Percentiles rank a stretch among this genome's conserved stretches.
Conservation (phyloP, 805 yeast genomes). For the Blastobotrys robertii region DNA sequence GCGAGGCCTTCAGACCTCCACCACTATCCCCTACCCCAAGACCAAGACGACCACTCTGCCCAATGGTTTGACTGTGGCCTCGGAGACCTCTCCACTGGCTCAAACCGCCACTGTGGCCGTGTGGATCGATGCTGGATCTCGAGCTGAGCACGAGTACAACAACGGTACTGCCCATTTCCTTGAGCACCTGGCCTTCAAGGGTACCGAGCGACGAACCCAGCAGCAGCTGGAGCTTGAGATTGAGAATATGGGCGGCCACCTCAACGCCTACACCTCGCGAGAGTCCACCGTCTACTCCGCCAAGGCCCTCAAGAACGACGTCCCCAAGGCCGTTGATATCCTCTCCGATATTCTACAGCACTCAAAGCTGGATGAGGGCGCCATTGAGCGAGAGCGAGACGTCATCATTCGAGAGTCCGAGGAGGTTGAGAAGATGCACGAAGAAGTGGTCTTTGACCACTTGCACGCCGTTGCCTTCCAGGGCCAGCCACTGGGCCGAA, state of each 20-base stretch:
- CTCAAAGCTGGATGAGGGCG: constrained; percentile 69
- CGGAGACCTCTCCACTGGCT: constrained; percentile 78
- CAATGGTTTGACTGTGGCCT: constrained; percentile 94
- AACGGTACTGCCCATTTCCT: constrained; percentile 97
- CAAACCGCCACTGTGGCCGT: constrained; percentile 96
- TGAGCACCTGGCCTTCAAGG: constrained; percentile 95
- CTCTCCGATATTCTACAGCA: constrained; percentile 81
- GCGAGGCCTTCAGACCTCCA: constrained; percentile 1
- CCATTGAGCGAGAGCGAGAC: constrained; percentile 92
- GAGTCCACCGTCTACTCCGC: constrained; percentile 97
- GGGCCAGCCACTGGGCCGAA: constrained; percentile 90
- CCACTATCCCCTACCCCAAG: constrained; percentile 25
- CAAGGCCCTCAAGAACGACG: constrained; percentile 69
- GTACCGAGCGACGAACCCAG: constrained; percentile 76
- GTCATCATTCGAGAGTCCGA: constrained; percentile 95
- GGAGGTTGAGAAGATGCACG: constrained; percentile 97
- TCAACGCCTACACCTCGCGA: constrained; percentile 97
- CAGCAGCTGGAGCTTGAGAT: constrained; percentile 80
- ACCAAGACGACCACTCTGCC: constrained; percentile 63
- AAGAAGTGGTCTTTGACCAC: constrained; percentile 96
- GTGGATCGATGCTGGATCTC: constrained; percentile 97
- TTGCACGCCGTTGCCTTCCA: constrained; percentile 86
- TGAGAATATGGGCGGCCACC: constrained; percentile 92
- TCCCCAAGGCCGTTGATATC: constrained; percentile 79
- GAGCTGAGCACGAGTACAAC: constrained; percentile 77